Percentiles rank a stretch among this genome's conserved stretches.
phyloP scores from a whole-genome alignment of 2,329 filamentous ascomycete genomes.

The Colletotrichum limetticola region DNA sequence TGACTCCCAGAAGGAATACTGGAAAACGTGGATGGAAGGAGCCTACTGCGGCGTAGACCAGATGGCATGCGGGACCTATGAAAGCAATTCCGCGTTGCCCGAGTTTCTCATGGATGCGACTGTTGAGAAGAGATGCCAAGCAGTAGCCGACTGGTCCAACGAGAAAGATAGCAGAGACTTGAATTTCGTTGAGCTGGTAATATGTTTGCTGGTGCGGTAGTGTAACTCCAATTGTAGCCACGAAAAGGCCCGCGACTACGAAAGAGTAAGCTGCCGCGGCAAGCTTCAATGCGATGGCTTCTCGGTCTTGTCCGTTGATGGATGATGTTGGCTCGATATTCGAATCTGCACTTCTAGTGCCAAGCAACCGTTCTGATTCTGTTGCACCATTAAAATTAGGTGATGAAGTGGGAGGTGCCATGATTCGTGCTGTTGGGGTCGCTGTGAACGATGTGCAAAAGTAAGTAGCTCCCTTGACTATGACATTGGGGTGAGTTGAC shows the following conservation, averaged over 20 bases:
- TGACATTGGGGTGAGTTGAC: not conserved
- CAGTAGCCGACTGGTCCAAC: conserved; percentile 56
- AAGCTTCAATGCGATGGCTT: not conserved
- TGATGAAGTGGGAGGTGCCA: not conserved
- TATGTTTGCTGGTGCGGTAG: conserved; percentile 49
- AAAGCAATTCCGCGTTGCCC: conserved; percentile 69
- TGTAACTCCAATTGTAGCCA: conserved; percentile 39
- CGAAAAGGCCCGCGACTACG: conserved; percentile 40
- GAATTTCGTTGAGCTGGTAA: conserved; percentile 53
- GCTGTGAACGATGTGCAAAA: not conserved
- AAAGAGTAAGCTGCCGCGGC: conserved; percentile 26
- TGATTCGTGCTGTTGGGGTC: not conserved
- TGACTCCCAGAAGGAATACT: conserved; percentile 71
- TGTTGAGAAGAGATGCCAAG: conserved; percentile 50
- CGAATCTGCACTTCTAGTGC: not conserved
- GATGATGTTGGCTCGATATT: not conserved
- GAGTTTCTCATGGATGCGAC: conserved; percentile 54
- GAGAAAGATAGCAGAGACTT: conserved; percentile 57
- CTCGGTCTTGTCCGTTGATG: not conserved
- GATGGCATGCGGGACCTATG: conserved; percentile 49
- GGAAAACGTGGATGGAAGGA: conserved; percentile 76
- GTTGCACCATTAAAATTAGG: not conserved
- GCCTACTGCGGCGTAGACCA: conserved; percentile 70
- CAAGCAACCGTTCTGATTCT: not conserved
- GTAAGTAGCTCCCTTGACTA: not conserved